Percentiles rank a stretch among this genome's conserved stretches.
Evolutionary conservation across 1,284 basidiomycete genomes (phyloP).

Genomic region (Trichosporon asahii): DNA sequence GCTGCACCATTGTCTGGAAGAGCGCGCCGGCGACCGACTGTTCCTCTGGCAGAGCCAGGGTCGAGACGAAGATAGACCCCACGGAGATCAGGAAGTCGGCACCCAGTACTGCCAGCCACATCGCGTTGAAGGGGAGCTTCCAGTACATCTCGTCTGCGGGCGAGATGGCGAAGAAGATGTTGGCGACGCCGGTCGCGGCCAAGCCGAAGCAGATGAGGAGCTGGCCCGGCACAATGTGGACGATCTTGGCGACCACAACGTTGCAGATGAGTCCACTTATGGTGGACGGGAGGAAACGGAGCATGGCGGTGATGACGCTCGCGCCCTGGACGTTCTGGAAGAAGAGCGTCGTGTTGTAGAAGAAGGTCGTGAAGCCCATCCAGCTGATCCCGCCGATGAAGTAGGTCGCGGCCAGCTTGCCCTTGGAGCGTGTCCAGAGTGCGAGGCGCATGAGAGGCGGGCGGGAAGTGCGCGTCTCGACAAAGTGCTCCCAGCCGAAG

Average conservation of each 20-base stretch:
- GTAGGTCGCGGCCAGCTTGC: slow-evolving; percentile 64
- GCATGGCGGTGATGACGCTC: slow-evolving; percentile 61
- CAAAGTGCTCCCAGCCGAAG: slow-evolving; percentile 65
- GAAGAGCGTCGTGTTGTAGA: slow-evolving; percentile 45
- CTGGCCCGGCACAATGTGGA: slow-evolving; percentile 38
- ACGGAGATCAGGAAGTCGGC: slow-evolving; percentile 74
- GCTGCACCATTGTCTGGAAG: slow-evolving; percentile 53
- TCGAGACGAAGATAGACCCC: slow-evolving; percentile 71
- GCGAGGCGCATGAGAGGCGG: slow-evolving; percentile 69
- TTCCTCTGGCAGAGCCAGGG: slow-evolving; percentile 66
- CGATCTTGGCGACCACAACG: slow-evolving; percentile 48
- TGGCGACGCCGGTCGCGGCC: slow-evolving; percentile 59
- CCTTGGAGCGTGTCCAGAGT: slow-evolving; percentile 66
- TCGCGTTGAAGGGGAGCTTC: slow-evolving; percentile 75
- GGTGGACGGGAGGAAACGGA: slow-evolving; percentile 73
- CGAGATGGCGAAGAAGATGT: slow-evolving; percentile 70
- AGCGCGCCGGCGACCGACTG: slow-evolving; percentile 72
- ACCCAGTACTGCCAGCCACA: slow-evolving; percentile 68
- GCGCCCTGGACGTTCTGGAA: slow-evolving; percentile 41
- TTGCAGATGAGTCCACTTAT: slow-evolving; percentile 68
- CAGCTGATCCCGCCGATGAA: slow-evolving; percentile 66
- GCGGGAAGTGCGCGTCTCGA: slow-evolving; percentile 52
- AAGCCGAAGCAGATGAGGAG: slow-evolving; percentile 60
- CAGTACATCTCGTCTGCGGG: slow-evolving; percentile 64
- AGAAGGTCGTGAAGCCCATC: slow-evolving; percentile 57